Percentiles rank a stretch among this genome's conserved stretches.
Evolutionary conservation across 2,329 filamentous ascomycete species (phyloP).

Genomic region (Bipolaris cookei): DNA sequence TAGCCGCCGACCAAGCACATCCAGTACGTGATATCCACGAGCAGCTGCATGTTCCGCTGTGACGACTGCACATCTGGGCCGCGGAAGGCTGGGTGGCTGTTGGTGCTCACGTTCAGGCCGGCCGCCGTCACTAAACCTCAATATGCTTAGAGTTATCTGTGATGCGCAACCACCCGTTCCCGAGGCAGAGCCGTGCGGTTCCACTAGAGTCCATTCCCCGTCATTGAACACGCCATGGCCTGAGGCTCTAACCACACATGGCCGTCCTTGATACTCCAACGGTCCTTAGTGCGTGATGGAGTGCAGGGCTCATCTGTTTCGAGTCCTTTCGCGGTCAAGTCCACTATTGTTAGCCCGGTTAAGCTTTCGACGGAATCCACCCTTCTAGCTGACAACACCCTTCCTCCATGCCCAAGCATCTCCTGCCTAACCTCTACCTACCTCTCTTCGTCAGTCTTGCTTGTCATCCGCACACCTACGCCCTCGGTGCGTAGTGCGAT

Average conservation of each 20-base stretch:
- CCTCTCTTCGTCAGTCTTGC: background rate
- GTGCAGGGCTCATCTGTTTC: slow-evolving; percentile 27
- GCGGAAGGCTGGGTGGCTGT: background rate
- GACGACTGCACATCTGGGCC: background rate
- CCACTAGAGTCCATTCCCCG: slow-evolving; percentile 5
- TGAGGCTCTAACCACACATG: slow-evolving; percentile 15
- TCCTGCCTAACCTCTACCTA: slow-evolving; percentile 10
- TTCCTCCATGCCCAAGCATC: background rate
- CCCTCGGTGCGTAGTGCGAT: slow-evolving; percentile 9
- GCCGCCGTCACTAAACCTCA: slow-evolving; percentile 3
- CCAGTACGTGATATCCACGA: background rate
- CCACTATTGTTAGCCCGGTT: slow-evolving; percentile 2
- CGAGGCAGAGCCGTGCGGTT: slow-evolving; percentile 18
- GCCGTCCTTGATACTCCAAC: slow-evolving; percentile 16
- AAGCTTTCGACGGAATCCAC: slow-evolving; percentile 15
- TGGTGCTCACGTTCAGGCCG: background rate
- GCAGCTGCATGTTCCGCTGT: background rate
- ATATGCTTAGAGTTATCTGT: background rate
- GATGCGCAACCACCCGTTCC: slow-evolving; percentile 18
- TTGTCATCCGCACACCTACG: background rate
- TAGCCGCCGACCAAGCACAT: background rate
- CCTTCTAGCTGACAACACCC: background rate
- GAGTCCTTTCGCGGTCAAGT: slow-evolving; percentile 8
- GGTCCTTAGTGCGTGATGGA: slow-evolving; percentile 28
- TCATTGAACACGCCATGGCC: slow-evolving; percentile 6